Evolutionary conservation across 1,139 yeast species (phyloP).

Genomic region (Blastobotrys malaysiensis): DNA sequence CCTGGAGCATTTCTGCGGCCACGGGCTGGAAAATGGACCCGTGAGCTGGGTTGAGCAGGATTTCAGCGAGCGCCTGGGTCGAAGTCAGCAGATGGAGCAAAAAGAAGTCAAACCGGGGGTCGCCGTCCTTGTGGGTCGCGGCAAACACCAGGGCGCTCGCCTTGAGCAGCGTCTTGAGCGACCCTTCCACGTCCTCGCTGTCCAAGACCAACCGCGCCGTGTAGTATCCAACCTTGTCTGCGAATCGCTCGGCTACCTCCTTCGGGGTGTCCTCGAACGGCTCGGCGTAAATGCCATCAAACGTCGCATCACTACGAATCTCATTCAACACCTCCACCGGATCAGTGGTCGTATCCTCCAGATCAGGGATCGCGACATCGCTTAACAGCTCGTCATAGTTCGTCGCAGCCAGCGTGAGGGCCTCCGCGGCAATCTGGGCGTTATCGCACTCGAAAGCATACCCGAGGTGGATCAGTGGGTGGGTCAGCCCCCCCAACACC

Average conservation of each 20-base stretch:
- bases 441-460: slow-evolving; percentile 31
- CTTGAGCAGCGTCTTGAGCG: slow-evolving; percentile 20
- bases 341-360: slow-evolving; percentile 8
- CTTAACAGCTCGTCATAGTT: background rate
- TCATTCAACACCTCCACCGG: slow-evolving; percentile 17
- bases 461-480: slow-evolving; percentile 32
- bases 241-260: slow-evolving; percentile 9
- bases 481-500: slow-evolving; percentile 26
- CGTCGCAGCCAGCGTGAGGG: slow-evolving; percentile 20
- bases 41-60: slow-evolving; percentile 15
- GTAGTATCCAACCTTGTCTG: slow-evolving; percentile 19
- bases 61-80: slow-evolving; percentile 28
- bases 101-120: slow-evolving; percentile 27
- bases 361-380: background rate
- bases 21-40: slow-evolving; percentile 17
- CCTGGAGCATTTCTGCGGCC: slow-evolving; percentile 15
- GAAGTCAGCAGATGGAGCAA: slow-evolving; percentile 30
- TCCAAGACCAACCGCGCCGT: slow-evolving; percentile 16
- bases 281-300: slow-evolving; percentile 15
- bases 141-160: slow-evolving; percentile 21
- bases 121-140: slow-evolving; percentile 23
- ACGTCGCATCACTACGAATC: slow-evolving; percentile 19
- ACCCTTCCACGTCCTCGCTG: slow-evolving; percentile 14
- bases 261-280: slow-evolving; percentile 10
- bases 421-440: slow-evolving; percentile 30